phyloP scores from a whole-genome alignment of 306 rosid species.

The Sesbania bispinosa region DNA sequence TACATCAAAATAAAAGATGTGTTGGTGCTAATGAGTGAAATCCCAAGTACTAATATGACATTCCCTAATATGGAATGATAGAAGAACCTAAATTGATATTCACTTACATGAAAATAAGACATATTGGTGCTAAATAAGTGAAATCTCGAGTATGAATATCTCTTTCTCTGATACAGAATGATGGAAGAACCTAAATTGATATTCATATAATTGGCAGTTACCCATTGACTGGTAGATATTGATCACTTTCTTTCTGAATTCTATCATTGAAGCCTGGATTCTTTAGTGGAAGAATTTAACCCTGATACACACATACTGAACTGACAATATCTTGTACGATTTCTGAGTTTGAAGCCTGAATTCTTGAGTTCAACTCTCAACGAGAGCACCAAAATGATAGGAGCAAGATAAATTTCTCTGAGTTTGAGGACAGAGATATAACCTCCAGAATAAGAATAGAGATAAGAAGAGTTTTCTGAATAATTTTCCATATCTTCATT shows the following conservation, averaged over 20 bases:
- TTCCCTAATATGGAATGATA: background rate
- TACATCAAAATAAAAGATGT: slow-evolving; percentile 25
- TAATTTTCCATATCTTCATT: too few species aligned
- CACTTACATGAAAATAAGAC: slow-evolving; percentile 19
- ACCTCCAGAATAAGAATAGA: too few species aligned
- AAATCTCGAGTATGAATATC: slow-evolving; percentile 2
- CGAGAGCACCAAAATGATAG: too few species aligned
- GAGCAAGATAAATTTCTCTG: too few species aligned
- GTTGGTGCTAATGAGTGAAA: slow-evolving; percentile 6
- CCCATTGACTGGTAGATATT: background rate
- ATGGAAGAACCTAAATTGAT: background rate
- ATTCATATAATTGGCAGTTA: background rate
- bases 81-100: background rate
- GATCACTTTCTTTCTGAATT: background rate
- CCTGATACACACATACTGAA: background rate
- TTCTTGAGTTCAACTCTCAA: too few species aligned
- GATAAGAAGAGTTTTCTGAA: too few species aligned
- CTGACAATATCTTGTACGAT: background rate
- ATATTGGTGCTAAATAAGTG: slow-evolving; percentile 7
- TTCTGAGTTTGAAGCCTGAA: too few species aligned
- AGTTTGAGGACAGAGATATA: too few species aligned
- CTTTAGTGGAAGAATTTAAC: background rate
- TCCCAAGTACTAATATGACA: background rate
- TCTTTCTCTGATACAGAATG: background rate
- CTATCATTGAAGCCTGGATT: background rate